phyloP scores from a whole-genome alignment of 306 rosid species.

The Trifolium fragiferum region DNA sequence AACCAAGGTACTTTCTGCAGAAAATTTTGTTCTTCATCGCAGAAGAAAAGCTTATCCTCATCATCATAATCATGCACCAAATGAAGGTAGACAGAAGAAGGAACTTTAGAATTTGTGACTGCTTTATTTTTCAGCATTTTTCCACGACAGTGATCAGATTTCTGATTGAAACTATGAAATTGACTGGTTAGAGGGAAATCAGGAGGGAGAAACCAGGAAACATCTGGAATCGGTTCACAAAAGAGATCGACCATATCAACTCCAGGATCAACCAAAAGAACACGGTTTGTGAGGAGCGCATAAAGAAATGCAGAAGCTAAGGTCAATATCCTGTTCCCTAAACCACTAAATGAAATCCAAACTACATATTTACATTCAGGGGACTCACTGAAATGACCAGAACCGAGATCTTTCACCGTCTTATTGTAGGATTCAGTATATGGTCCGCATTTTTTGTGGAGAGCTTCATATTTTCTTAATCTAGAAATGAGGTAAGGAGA shows the following conservation, averaged over 20 bases:
- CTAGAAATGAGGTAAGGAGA: constrained; percentile 63
- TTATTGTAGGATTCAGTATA: constrained; percentile 61
- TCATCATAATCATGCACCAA: constrained; percentile 67
- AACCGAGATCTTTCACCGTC: constrained; percentile 54
- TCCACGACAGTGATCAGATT: constrained; percentile 60
- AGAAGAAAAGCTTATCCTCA: constrained; percentile 73
- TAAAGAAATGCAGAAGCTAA: constrained; percentile 72
- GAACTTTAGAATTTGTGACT: constrained; percentile 21
- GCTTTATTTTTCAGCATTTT: constrained; percentile 59
- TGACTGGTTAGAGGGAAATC: constrained; percentile 60
- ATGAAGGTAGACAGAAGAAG: constrained; percentile 69
- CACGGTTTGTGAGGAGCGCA: constrained; percentile 72
- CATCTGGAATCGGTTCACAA: constrained; percentile 72
- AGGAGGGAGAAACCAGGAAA: constrained; percentile 70
- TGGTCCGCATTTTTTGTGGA: constrained; percentile 70
- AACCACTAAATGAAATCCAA: constrained; percentile 77
- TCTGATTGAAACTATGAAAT: constrained; percentile 52
- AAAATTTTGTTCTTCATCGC: constrained; percentile 61
- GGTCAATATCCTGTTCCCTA: constrained; percentile 76
- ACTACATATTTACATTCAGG: constrained; percentile 61
- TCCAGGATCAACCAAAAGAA: constrained; percentile 77
- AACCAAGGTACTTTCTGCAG: constrained; percentile 61
- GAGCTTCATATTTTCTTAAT: constrained; percentile 70
- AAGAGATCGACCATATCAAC: constrained; percentile 69
- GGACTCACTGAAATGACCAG: constrained; percentile 48